These are phyloP conservation scores for Kwoniella mangroviensis DNA, from an alignment of 768 basidiomycete species.

Conservation along the genomic window DNA sequence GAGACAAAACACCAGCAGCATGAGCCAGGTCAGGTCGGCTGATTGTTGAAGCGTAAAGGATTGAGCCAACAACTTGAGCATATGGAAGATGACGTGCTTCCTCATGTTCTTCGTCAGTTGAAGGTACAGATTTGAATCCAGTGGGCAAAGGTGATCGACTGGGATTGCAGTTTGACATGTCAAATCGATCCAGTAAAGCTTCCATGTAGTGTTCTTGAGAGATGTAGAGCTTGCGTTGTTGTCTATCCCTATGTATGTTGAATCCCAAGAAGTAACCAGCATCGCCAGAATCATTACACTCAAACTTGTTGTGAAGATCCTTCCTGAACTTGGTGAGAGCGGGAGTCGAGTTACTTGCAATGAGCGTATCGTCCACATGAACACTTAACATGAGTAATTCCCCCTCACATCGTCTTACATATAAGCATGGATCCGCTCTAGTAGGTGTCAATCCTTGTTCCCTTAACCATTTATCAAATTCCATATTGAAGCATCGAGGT, in stretches of 20 bases:
- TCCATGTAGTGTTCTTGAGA: slow-evolving; percentile 24
- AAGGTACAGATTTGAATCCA: slow-evolving; percentile 5
- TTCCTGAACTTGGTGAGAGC: slow-evolving; percentile 13
- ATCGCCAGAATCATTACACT: slow-evolving; percentile 14
- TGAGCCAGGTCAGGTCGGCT: slow-evolving; percentile 13
- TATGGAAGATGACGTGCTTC: slow-evolving; percentile 10
- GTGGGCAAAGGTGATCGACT: neutral
- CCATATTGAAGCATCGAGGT: slow-evolving; percentile 30
- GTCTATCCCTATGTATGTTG: slow-evolving; percentile 46
- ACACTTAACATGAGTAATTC: slow-evolving; percentile 11
- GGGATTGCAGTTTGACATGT: slow-evolving; percentile 17
- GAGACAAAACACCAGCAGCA: slow-evolving; percentile 14
- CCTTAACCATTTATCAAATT: slow-evolving; percentile 27
- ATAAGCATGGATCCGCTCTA: slow-evolving; percentile 4
- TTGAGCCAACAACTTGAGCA: slow-evolving; percentile 23
- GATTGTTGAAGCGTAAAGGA: slow-evolving; percentile 23
- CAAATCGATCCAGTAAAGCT: slow-evolving; percentile 20
- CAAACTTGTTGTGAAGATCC: slow-evolving; percentile 16
- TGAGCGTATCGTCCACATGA: slow-evolving; percentile 29
- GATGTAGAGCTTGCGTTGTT: slow-evolving; percentile 21
- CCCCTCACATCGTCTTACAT: slow-evolving; percentile 1
- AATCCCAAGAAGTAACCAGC: slow-evolving; percentile 39
- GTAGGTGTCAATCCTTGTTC: slow-evolving; percentile 19
- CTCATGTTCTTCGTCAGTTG: slow-evolving; percentile 4
- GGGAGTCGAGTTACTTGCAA: slow-evolving; percentile 17